phyloP scores from a whole-genome alignment of 805 yeast species.

The Clavispora vitiphila region DNA sequence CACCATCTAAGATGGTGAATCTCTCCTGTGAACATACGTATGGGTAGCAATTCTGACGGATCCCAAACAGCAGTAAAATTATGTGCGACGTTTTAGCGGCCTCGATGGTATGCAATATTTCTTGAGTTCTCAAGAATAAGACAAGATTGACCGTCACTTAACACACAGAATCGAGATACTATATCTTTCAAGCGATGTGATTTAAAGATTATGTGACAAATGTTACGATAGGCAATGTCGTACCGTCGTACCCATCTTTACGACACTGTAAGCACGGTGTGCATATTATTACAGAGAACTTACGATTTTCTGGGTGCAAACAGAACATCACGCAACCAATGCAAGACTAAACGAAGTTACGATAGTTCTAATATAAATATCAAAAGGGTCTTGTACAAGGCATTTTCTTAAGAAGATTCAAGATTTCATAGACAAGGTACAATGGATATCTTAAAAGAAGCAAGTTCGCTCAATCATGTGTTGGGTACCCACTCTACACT shows the following conservation, averaged over 20 bases:
- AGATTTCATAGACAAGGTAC: neutral
- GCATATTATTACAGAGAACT: neutral
- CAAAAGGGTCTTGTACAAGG: neutral
- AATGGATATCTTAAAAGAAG: neutral
- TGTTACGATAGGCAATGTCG: neutral
- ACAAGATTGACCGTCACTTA: too few species aligned
- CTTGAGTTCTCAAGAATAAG: too few species aligned
- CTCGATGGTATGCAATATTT: too few species aligned
- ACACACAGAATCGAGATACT: too few species aligned
- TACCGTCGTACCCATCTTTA: neutral
- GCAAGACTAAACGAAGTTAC: conserved; percentile 1
- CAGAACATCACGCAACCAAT: conserved; percentile 2
- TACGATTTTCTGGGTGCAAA: conserved; percentile 2
- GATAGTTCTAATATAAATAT: neutral
- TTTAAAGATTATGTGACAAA: neutral
- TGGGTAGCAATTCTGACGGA: too few species aligned
- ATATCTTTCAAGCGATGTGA: too few species aligned
- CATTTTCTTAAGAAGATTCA: neutral
- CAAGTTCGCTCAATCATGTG: conserved; percentile 1
- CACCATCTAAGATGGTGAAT: too few species aligned
- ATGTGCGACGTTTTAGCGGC: too few species aligned
- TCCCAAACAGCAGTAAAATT: too few species aligned
- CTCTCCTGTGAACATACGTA: too few species aligned
- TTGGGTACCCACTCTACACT: neutral
- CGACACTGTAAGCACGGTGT: neutral